Conservation (phyloP, 768 basidiomycete species). For the Suillus tomentosus region DNA sequence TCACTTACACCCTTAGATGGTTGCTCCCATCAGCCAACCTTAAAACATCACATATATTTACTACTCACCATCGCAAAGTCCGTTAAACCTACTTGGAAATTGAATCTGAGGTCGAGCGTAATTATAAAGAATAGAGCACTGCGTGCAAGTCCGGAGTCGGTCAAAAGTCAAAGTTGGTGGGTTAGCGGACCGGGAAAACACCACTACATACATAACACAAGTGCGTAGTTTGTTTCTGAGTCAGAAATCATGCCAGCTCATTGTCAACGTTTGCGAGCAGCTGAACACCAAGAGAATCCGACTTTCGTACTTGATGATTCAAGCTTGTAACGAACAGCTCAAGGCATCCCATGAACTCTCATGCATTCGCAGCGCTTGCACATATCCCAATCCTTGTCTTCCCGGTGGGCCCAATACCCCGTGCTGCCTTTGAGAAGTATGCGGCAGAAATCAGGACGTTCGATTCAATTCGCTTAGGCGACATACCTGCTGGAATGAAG, state of each 20-base stretch:
- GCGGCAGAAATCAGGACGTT: constrained; percentile 73
- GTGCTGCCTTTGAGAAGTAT: constrained; percentile 71
- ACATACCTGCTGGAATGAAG: constrained; percentile 78
- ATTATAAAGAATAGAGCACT: neutral
- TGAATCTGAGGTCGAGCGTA: constrained; percentile 3
- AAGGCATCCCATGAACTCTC: constrained; percentile 56
- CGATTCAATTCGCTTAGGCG: constrained; percentile 72
- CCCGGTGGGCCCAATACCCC: constrained; percentile 78
- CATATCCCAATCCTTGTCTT: constrained; percentile 84
- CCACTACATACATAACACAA: constrained; percentile 1
- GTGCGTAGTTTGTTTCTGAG: constrained; percentile 3
- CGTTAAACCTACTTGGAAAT: constrained; percentile 1
- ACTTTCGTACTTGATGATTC: constrained; percentile 6
- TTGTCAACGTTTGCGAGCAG: neutral
- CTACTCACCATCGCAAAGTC: constrained; percentile 27
- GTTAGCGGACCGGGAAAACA: constrained; percentile 1
- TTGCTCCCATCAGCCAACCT: constrained; percentile 10
- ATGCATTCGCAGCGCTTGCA: constrained; percentile 80
- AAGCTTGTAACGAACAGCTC: constrained; percentile 4
- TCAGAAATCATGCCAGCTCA: constrained; percentile 8
- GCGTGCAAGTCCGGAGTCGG: constrained; percentile 6
- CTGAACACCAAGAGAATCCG: neutral
- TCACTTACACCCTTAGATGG: constrained; percentile 73
- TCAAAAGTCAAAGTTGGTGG: constrained; percentile 20
- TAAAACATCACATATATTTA: neutral